Percentiles rank a stretch among this genome's conserved stretches.
phyloP scores from a whole-genome alignment of 208 protist species.

The Trichomonas vaginalis region DNA sequence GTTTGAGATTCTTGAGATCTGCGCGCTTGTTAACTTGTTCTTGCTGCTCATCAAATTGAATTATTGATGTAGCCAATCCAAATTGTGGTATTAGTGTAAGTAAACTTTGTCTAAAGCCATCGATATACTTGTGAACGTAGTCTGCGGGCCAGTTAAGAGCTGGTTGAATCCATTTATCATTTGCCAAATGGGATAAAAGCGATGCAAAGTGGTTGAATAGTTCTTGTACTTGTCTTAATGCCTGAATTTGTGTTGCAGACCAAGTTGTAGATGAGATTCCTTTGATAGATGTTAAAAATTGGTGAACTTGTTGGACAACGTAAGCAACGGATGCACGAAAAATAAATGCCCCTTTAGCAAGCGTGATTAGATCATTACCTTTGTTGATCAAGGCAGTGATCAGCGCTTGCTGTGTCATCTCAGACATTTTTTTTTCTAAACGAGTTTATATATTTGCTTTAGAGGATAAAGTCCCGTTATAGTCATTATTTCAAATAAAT shows the following conservation, averaged over 20 bases:
- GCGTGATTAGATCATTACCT: not conserved
- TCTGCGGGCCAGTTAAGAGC: not conserved
- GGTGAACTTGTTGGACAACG: not conserved
- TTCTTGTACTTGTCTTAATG: not conserved
- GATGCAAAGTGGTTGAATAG: not conserved
- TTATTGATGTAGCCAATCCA: not conserved
- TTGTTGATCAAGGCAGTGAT: not conserved
- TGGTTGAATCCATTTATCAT: not conserved
- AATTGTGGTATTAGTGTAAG: not conserved
- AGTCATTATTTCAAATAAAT: too few species aligned
- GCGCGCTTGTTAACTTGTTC: not conserved
- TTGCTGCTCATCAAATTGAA: constrained; percentile 6
- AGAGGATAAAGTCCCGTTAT: too few species aligned
- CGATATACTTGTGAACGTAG: not conserved
- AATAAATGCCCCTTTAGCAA: not conserved
- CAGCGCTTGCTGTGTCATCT: not conserved
- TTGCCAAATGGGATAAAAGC: not conserved
- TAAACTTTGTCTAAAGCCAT: not conserved
- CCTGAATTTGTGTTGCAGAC: not conserved
- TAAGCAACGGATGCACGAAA: not conserved
- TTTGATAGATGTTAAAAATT: not conserved
- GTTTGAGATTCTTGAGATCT: not conserved
- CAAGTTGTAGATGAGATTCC: not conserved
- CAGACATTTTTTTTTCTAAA: not conserved
- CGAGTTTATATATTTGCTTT: too few species aligned